phyloP scores from a whole-genome alignment of 2,329 filamentous ascomycete species.

The Fusarium paranaense region DNA sequence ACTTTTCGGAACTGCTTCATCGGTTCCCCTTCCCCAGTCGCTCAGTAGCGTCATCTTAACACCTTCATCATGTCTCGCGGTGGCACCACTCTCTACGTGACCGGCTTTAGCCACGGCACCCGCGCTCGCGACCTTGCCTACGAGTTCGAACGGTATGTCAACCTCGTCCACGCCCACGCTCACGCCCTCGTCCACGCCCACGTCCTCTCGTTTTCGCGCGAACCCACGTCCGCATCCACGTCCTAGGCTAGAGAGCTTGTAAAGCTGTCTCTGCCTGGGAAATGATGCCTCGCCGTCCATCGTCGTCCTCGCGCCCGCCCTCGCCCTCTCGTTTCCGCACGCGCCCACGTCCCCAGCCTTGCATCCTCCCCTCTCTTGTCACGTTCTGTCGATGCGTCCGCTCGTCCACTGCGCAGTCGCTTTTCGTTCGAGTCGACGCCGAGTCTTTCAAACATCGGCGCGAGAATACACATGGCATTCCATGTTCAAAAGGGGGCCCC shows the following conservation, averaged over 20 bases:
- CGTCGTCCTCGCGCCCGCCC: constrained; percentile 44
- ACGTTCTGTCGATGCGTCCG: constrained; percentile 44
- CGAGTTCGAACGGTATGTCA: constrained; percentile 99
- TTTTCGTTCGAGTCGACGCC: constrained; percentile 42
- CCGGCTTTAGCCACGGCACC: constrained; percentile 98
- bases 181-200: constrained; percentile 54
- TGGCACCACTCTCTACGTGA: constrained; percentile 96
- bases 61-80: constrained; percentile 82
- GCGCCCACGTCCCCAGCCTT: constrained; percentile 43
- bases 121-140: constrained; percentile 99
- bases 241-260: constrained; percentile 34
- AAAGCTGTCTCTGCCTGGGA: constrained; percentile 42
- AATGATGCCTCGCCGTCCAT: constrained; percentile 43
- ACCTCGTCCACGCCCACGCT: constrained; percentile 57
- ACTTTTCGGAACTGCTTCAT: constrained; percentile 43
- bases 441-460: constrained; percentile 38
- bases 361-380: constrained; percentile 35
- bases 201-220: constrained; percentile 49
- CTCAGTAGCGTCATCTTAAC: constrained; percentile 9
- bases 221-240: constrained; percentile 42
- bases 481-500: constrained; percentile 43
- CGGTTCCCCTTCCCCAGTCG: constrained; percentile 30
- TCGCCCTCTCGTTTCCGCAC: constrained; percentile 45
- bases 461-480: constrained; percentile 41
- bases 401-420: constrained; percentile 44